phyloP scores from a whole-genome alignment of 1,284 basidiomycete species.

The Serendipita sp. region DNA sequence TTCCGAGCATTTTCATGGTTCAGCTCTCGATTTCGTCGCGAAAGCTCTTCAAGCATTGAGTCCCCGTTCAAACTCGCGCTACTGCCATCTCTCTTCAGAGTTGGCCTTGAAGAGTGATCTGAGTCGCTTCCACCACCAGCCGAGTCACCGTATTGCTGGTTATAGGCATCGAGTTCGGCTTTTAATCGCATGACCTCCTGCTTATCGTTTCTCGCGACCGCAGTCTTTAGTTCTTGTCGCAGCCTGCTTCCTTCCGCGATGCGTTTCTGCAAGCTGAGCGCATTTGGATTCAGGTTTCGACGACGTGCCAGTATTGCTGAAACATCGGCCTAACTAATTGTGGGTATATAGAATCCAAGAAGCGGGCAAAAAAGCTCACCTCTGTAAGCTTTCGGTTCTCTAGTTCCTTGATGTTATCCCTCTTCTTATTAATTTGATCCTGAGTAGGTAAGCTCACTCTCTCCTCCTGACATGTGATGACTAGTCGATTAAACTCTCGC shows the following conservation, averaged over 20 bases:
- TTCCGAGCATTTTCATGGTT: constrained; percentile 67
- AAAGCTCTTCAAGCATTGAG: constrained; percentile 61
- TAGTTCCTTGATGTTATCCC: constrained; percentile 44
- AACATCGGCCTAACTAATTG: constrained; percentile 33
- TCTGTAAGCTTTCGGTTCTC: constrained; percentile 54
- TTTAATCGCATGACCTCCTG: constrained; percentile 31
- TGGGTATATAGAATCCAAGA: constrained; percentile 2
- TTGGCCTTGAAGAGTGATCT: neutral
- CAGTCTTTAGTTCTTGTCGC: constrained; percentile 52
- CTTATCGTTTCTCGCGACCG: constrained; percentile 52
- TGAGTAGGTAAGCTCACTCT: constrained; percentile 52
- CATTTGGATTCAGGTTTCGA: constrained; percentile 33
- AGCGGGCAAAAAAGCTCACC: constrained; percentile 27
- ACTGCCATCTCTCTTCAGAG: neutral
- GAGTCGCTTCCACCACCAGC: constrained; percentile 12
- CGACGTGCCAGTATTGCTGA: constrained; percentile 58
- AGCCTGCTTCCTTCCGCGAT: constrained; percentile 50
- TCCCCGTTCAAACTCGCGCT: constrained; percentile 27
- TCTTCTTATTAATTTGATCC: constrained; percentile 49
- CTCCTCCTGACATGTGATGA: constrained; percentile 35
- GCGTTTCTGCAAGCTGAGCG: constrained; percentile 24
- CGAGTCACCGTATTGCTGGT: constrained; percentile 29
- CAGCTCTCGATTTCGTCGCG: constrained; percentile 73
- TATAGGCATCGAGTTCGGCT: constrained; percentile 49
- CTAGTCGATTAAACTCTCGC: constrained; percentile 62